Evolutionary conservation across 371 early-diverging fungal species (phyloP).

Genomic region (Dipsacomyces acuminosporus): DNA sequence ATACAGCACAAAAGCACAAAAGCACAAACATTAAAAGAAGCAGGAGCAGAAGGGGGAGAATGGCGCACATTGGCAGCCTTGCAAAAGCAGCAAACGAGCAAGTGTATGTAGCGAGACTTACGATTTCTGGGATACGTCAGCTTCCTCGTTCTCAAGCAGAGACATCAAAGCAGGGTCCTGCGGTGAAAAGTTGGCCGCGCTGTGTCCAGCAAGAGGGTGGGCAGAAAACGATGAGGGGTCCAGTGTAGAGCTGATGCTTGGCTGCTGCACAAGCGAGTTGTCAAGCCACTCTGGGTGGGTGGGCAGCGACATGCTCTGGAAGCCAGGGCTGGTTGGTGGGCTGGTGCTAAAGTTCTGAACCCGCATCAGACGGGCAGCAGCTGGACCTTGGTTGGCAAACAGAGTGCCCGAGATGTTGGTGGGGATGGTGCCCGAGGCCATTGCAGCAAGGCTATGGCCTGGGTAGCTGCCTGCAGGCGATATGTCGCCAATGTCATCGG

Average conservation of each 20-base stretch:
- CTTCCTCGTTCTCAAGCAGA: slow-evolving; percentile 38
- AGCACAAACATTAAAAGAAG: slow-evolving; percentile 1
- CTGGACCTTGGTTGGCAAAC: slow-evolving; percentile 26
- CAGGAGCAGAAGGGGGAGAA: too few relatives aligned
- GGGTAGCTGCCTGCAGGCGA: slow-evolving; percentile 40
- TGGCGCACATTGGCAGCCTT: too few relatives aligned
- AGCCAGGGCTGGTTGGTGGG: slow-evolving; percentile 35
- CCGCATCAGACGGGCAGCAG: slow-evolving; percentile 34
- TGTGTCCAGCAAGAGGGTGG: slow-evolving; percentile 21
- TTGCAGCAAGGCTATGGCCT: slow-evolving; percentile 30
- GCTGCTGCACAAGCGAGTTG: slow-evolving; percentile 35
- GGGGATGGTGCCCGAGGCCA: slow-evolving; percentile 39
- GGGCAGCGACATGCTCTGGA: slow-evolving; percentile 51
- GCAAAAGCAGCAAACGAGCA: too few relatives aligned
- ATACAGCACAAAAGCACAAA: too few relatives aligned
- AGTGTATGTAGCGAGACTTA: slow-evolving; percentile 14
- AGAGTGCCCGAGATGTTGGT: slow-evolving; percentile 39
- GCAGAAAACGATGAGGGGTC: slow-evolving; percentile 40
- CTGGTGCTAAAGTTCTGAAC: slow-evolving; percentile 40
- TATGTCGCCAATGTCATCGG: slow-evolving; percentile 36
- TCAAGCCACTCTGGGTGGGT: slow-evolving; percentile 41
- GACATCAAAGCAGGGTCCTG: slow-evolving; percentile 43
- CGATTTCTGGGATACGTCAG: slow-evolving; percentile 25
- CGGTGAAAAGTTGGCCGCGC: slow-evolving; percentile 35
- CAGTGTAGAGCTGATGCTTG: slow-evolving; percentile 39